Conservation (phyloP, 1,139 yeast genomes). For the Chernovozyma aurita region DNA sequence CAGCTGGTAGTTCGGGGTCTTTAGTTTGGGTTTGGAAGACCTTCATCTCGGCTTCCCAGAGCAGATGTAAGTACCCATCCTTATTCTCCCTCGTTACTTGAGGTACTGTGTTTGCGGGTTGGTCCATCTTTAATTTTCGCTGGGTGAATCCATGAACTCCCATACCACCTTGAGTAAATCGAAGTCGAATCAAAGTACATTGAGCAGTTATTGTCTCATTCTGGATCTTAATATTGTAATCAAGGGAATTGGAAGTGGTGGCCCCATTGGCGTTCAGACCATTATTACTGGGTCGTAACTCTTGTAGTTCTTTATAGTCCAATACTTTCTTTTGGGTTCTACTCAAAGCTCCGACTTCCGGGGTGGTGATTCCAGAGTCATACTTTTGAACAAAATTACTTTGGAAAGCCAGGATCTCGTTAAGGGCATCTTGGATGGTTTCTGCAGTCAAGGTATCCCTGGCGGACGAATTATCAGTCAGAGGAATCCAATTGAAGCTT, state of each 20-base stretch:
- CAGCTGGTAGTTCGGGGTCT: not conserved
- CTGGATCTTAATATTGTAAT: conserved; percentile 29
- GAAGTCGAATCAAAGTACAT: conserved; percentile 33
- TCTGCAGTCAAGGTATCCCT: conserved; percentile 2
- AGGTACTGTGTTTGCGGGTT: not conserved
- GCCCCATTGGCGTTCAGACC: not conserved
- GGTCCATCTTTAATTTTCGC: not conserved
- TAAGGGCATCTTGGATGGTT: conserved; percentile 19
- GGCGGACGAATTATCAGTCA: conserved; percentile 5
- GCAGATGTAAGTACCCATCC: conserved; percentile 3
- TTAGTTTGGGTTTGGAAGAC: conserved; percentile 1
- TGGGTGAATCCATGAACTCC: conserved; percentile 15
- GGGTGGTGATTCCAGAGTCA: conserved; percentile 6
- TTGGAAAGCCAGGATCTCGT: conserved; percentile 32
- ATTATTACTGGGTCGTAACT: not conserved
- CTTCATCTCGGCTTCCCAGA: conserved; percentile 5
- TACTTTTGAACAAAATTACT: conserved; percentile 24
- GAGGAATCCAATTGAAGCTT: conserved; percentile 5
- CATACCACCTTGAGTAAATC: conserved; percentile 24
- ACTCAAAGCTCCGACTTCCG: conserved; percentile 9
- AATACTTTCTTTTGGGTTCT: conserved; percentile 35
- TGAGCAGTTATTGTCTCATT: conserved; percentile 36
- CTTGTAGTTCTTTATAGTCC: conserved; percentile 29
- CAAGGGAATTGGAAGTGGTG: conserved; percentile 7
- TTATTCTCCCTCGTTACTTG: conserved; percentile 2